A percentile compares a stretch with the other conserved stretches of the same genome.
These are phyloP conservation scores for Asterophora parasitica DNA, from an alignment of 768 basidiomycete genomes.

Conservation along the genomic window DNA sequence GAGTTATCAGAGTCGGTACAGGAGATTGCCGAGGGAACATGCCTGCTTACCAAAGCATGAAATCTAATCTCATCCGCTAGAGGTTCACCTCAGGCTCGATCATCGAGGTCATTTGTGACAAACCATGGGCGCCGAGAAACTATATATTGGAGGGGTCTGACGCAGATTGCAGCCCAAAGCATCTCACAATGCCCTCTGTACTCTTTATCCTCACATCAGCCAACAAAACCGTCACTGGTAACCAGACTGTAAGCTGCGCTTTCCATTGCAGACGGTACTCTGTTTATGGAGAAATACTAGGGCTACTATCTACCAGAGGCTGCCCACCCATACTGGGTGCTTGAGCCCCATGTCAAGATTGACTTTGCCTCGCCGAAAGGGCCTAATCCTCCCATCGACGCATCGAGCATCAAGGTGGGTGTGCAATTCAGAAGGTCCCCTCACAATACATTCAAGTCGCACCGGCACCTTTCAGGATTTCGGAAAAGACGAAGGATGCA, in stretches of 20 bases:
- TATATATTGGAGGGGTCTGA: neutral
- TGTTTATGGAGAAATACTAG: constrained; percentile 24
- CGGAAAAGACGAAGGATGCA: constrained; percentile 46
- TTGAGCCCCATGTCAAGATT: constrained; percentile 45
- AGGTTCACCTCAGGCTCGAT: neutral
- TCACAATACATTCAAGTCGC: neutral
- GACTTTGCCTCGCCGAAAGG: constrained; percentile 60
- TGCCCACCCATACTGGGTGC: constrained; percentile 64
- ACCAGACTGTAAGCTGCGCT: constrained; percentile 39
- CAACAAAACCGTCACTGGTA: constrained; percentile 48
- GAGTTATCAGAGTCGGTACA: neutral
- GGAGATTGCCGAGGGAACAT: constrained; percentile 1
- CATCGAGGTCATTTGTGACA: neutral
- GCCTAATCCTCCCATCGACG: constrained; percentile 69
- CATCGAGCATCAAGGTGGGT: constrained; percentile 44
- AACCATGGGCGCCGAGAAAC: neutral
- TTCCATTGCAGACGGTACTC: neutral
- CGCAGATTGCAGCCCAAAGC: neutral
- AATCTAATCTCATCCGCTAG: constrained; percentile 7
- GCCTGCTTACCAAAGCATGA: neutral
- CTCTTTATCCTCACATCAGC: constrained; percentile 77
- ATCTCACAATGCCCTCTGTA: constrained; percentile 36
- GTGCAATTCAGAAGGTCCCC: neutral
- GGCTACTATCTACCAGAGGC: constrained; percentile 80
- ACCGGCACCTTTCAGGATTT: constrained; percentile 33